phyloP scores from a whole-genome alignment of 1,284 basidiomycete genomes.

The Ganoderma lingzhi region DNA sequence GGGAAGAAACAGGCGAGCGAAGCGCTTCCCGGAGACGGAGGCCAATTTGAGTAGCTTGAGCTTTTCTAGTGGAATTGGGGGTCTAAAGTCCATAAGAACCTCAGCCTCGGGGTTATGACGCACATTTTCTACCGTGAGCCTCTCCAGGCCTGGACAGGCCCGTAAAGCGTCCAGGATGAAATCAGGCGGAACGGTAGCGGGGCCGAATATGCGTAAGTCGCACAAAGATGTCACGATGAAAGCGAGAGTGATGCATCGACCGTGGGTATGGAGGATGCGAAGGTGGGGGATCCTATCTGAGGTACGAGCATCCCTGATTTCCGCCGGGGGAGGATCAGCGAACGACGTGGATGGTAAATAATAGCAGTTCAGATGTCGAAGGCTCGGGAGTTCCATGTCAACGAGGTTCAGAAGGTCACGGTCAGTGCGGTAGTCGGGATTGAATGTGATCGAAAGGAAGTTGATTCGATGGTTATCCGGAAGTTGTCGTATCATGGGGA shows the following conservation, averaged over 20 bases:
- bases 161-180: neutral
- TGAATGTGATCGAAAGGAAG: neutral
- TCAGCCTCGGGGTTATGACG: neutral
- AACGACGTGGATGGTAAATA: neutral
- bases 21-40: neutral
- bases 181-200: neutral
- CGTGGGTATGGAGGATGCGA: neutral
- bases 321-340: neutral
- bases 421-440: neutral
- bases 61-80: neutral
- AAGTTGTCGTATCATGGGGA: neutral
- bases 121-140: neutral
- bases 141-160: neutral
- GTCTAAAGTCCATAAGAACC: neutral
- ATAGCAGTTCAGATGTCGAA: neutral
- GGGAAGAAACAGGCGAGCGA: neutral
- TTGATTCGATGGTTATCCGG: neutral
- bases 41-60: neutral
- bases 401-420: neutral
- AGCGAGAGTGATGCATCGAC: neutral
- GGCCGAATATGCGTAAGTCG: neutral
- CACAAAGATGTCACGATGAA: neutral
- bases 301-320: neutral
- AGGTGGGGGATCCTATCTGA: neutral
- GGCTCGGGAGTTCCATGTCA: neutral